Percentiles rank a stretch among this genome's conserved stretches.
Evolutionary conservation across 345 rosid genomes (phyloP).

Genomic region (Citrus sp.): DNA sequence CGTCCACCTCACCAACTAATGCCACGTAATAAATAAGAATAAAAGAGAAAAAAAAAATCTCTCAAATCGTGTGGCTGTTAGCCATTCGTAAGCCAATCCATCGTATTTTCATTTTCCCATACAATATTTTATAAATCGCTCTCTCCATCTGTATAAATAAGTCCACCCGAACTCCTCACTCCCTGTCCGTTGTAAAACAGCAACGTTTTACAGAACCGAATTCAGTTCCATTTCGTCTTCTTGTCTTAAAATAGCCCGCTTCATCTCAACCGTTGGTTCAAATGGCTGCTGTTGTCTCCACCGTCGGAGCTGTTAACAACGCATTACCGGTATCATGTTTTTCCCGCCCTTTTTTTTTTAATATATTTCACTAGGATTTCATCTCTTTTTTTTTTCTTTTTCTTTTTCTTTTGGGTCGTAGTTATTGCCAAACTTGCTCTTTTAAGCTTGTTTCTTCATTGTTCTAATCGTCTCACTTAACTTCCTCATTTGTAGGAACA

Average conservation of each 20-base stretch:
- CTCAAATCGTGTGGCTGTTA: conserved; percentile 24
- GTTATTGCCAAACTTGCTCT: conserved; percentile 13
- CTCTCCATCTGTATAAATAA: conserved; percentile 2
- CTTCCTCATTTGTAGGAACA: neutral
- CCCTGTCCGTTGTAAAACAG: neutral
- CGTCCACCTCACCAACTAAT: conserved; percentile 17
- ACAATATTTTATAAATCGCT: neutral
- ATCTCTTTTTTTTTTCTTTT: neutral
- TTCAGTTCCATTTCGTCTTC: conserved; percentile 22
- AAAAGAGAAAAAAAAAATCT: neutral
- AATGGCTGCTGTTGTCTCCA: conserved; percentile 37
- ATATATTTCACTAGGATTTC: neutral
- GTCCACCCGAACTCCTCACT: neutral
- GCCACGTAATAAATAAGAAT: conserved; percentile 18
- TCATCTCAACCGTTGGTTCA: conserved; percentile 17
- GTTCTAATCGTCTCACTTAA: conserved; percentile 13
- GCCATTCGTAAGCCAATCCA: conserved; percentile 15
- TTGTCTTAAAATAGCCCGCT: neutral
- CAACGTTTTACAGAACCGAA: neutral
- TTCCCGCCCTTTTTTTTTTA: conserved; percentile 18
- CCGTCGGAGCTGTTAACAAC: conserved; percentile 39
- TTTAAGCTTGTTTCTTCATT: neutral
- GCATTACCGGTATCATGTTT: conserved; percentile 28
- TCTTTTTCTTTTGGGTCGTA: neutral
- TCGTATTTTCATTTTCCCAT: neutral